phyloP scores from a whole-genome alignment of 352 stramenopile genomes.

The Phytophthora ohioensis region DNA sequence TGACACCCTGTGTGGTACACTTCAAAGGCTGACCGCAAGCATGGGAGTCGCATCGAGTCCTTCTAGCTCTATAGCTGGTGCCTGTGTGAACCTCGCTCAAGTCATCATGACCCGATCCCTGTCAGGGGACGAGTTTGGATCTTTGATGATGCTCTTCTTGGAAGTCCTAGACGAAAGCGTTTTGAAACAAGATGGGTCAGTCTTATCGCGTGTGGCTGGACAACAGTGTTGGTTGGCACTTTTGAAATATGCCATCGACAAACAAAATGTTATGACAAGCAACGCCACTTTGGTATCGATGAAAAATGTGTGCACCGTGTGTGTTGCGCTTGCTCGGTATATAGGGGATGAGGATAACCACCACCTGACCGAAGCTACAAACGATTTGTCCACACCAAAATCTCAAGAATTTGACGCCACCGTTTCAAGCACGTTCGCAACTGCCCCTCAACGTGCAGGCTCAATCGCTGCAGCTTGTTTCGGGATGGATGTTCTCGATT shows the following conservation, averaged over 20 bases:
- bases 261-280: constrained; percentile 49
- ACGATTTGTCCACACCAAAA: not conserved
- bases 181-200: constrained; percentile 1
- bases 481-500: constrained; percentile 56
- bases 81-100: constrained; percentile 57
- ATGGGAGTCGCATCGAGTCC: constrained; percentile 14
- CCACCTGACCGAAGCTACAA: constrained; percentile 11
- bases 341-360: constrained; percentile 64
- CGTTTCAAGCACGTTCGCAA: not conserved
- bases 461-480: constrained; percentile 48
- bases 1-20: not conserved
- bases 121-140: constrained; percentile 67
- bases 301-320: constrained; percentile 65
- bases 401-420: not conserved
- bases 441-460: not conserved
- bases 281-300: constrained; percentile 60
- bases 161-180: constrained; percentile 58
- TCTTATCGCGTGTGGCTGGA: constrained; percentile 27
- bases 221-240: constrained; percentile 76
- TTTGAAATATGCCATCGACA: constrained; percentile 61
- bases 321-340: constrained; percentile 63
- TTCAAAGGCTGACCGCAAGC: constrained; percentile 28
- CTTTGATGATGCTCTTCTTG: constrained; percentile 71
- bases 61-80: constrained; percentile 22
- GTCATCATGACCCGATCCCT: constrained; percentile 51